phyloP scores from a whole-genome alignment of 208 protist genomes.

The Wallacemonas sp. region DNA sequence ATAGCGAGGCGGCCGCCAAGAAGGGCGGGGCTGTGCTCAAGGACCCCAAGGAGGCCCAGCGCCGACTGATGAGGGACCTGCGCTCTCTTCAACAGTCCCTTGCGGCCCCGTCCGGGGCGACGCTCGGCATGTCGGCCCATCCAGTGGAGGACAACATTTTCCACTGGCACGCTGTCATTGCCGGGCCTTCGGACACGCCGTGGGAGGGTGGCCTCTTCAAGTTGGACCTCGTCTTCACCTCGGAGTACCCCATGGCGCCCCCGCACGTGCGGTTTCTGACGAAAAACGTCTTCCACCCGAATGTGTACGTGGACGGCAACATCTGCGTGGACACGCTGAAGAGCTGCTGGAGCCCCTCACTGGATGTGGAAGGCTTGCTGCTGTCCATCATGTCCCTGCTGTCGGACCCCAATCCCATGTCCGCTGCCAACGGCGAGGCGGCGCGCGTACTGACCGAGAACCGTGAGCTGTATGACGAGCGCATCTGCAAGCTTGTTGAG shows the following conservation, averaged over 20 bases:
- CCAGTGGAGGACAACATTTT: conserved; percentile 82
- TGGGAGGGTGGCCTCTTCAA: conserved; percentile 93
- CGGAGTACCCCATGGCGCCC: conserved; percentile 94
- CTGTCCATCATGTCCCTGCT: conserved; percentile 99
- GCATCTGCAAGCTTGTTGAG: conserved; percentile 64
- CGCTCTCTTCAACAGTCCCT: conserved; percentile 43
- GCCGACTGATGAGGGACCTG: conserved; percentile 79
- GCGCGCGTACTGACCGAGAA: conserved; percentile 96
- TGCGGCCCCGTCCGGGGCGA: conserved; percentile 24
- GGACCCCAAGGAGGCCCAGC: conserved; percentile 46
- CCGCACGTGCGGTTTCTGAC: conserved; percentile 98
- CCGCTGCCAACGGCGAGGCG: conserved; percentile 98
- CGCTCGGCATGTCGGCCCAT: conserved; percentile 54
- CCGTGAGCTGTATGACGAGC: conserved; percentile 94
- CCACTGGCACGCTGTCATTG: conserved; percentile 84
- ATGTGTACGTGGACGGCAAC: conserved; percentile 98
- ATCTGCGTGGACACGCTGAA: conserved; percentile 99
- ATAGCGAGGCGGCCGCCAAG: conserved; percentile 21
- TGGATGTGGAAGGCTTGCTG: conserved; percentile 98
- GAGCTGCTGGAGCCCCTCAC: conserved; percentile 98
- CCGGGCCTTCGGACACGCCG: conserved; percentile 70
- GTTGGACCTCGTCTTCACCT: conserved; percentile 72
- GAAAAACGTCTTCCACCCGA: conserved; percentile 98
- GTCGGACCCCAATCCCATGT: conserved; percentile 99
- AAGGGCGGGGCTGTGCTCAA: conserved; percentile 31